A percentile compares a stretch with the other conserved stretches of the same genome.
Evolutionary conservation across 805 yeast species (phyloP).

Genomic region (Dipodascus geniculatus): DNA sequence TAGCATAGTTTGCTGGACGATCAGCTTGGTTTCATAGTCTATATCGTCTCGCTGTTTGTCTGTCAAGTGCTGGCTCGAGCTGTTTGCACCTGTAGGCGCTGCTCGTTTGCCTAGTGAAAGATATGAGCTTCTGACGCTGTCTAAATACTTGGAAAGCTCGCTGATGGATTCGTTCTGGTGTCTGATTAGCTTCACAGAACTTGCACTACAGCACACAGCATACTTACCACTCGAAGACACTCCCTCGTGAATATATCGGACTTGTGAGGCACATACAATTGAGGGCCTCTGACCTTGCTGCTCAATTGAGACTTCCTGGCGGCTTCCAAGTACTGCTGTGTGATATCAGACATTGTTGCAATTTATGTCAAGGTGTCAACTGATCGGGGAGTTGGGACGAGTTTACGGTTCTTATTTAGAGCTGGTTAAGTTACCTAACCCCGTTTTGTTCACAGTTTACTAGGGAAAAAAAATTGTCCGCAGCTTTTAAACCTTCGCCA

Average conservation of each 20-base stretch:
- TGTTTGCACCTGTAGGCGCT: background rate
- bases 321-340: conserved; percentile 1
- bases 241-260: conserved; percentile 20
- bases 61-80: conserved; percentile 16
- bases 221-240: conserved; percentile 15
- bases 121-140: conserved; percentile 21
- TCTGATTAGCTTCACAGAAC: too few species aligned
- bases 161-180: conserved; percentile 10
- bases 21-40: conserved; percentile 27
- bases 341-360: background rate
- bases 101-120: conserved; percentile 17
- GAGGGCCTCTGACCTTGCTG: background rate
- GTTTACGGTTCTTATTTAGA: background rate
- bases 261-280: background rate
- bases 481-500: too few species aligned
- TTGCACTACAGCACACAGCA: too few species aligned
- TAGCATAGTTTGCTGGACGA: conserved; percentile 24
- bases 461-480: background rate
- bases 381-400: background rate
- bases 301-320: background rate
- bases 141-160: conserved; percentile 15
- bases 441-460: background rate
- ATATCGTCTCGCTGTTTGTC: conserved; percentile 29
- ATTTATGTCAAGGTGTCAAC: background rate
- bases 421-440: background rate